These are phyloP conservation scores for Thalassiosira profunda DNA, from an alignment of 108 stramenopile species.

Conservation along the genomic window DNA sequence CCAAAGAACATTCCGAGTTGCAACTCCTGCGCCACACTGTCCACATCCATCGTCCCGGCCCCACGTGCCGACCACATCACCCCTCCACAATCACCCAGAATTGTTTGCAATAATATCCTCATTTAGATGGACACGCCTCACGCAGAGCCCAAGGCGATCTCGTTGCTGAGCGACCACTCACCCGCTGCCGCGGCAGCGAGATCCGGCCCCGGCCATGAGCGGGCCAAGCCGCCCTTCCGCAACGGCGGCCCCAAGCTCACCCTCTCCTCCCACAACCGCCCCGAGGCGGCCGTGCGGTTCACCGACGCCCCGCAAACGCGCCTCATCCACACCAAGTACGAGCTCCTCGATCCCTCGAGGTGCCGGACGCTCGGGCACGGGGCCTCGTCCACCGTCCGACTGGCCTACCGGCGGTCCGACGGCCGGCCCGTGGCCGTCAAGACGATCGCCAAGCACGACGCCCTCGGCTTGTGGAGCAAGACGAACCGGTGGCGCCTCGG, in stretches of 20 bases:
- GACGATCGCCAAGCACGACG: slow-evolving; percentile 87
- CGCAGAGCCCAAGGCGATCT: slow-evolving; percentile 3
- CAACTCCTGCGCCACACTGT: too few species aligned
- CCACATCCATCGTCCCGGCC: too few species aligned
- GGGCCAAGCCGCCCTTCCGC: too few species aligned
- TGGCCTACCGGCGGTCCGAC: slow-evolving; percentile 60
- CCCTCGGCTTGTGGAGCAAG: slow-evolving; percentile 67
- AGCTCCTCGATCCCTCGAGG: slow-evolving; percentile 58
- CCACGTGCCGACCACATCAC: too few species aligned
- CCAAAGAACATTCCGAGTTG: too few species aligned
- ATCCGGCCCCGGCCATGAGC: too few species aligned
- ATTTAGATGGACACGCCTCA: slow-evolving; percentile 15
- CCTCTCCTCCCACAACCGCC: slow-evolving; percentile 76
- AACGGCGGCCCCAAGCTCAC: slow-evolving; percentile 49
- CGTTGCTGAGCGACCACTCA: slow-evolving; percentile 24
- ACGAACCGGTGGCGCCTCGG: slow-evolving; percentile 32
- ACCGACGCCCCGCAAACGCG: slow-evolving; percentile 65
- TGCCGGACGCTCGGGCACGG: slow-evolving; percentile 85
- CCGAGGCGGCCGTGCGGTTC: slow-evolving; percentile 70
- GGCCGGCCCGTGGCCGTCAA: slow-evolving; percentile 80
- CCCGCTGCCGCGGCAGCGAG: slow-evolving; percentile 15
- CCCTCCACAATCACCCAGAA: too few species aligned
- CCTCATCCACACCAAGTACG: slow-evolving; percentile 68
- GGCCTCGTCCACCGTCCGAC: slow-evolving; percentile 79
- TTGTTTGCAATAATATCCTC: too few species aligned